These are phyloP conservation scores for Fusarium phyllophilum DNA, from an alignment of 2,329 filamentous ascomycete genomes.

Conservation along the genomic window DNA sequence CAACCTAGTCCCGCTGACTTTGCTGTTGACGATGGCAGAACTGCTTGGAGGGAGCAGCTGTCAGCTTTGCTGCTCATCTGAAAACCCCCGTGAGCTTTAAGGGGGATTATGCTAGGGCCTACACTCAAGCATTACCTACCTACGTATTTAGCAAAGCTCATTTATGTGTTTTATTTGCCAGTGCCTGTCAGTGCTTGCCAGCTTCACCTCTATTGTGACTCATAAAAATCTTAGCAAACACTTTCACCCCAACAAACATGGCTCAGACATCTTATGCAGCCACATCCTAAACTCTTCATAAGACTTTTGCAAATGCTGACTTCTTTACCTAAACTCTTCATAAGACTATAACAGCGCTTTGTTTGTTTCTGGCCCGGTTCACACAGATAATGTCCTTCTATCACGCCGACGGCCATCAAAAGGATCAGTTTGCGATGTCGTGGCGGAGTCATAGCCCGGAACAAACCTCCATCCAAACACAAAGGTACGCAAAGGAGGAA, in stretches of 20 bases:
- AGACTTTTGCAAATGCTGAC: not conserved
- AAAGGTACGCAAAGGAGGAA: not conserved
- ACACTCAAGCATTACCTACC: not conserved
- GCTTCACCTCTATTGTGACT: not conserved
- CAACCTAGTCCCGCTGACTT: constrained; percentile 54
- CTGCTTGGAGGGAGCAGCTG: constrained; percentile 59
- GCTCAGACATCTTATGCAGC: not conserved
- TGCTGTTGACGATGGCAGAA: constrained; percentile 56
- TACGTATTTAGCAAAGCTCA: not conserved
- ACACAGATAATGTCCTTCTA: not conserved
- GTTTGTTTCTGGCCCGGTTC: not conserved
- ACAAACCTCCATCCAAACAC: not conserved
- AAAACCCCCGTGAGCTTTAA: not conserved
- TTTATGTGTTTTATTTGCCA: not conserved
- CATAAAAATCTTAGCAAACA: not conserved
- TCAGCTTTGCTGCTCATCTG: not conserved
- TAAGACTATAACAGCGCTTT: not conserved
- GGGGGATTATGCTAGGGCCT: not conserved
- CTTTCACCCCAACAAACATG: not conserved
- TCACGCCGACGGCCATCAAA: not conserved
- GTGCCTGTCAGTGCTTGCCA: not conserved
- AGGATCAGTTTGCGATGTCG: not conserved
- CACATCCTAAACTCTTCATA: not conserved
- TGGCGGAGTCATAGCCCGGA: not conserved
- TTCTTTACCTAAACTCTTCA: not conserved